phyloP scores from a whole-genome alignment of 2,329 filamentous ascomycete genomes.

The Thielaviopsis populi region DNA sequence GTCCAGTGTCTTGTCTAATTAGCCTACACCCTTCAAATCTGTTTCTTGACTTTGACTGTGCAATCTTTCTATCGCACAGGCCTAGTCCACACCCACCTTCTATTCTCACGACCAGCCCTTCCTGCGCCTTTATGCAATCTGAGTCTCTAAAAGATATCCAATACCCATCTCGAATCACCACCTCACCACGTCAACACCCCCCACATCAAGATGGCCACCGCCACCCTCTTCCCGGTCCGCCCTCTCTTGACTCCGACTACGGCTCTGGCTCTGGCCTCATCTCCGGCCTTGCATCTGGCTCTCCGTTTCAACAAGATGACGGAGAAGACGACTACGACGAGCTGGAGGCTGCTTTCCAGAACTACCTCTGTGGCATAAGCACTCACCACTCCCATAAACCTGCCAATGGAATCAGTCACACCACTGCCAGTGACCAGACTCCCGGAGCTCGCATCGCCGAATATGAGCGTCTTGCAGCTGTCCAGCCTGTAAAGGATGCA shows the following conservation, averaged over 20 bases:
- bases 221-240: not conserved
- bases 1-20: not conserved
- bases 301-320: not conserved
- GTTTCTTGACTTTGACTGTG: slow-evolving; percentile 7
- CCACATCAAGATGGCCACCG: slow-evolving; percentile 1
- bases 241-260: not conserved
- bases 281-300: not conserved
- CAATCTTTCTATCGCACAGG: slow-evolving; percentile 1
- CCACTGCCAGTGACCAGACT: not conserved
- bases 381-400: not conserved
- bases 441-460: not conserved
- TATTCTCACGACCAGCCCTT: not conserved
- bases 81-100: not conserved
- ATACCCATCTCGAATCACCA: not conserved
- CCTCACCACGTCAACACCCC: not conserved
- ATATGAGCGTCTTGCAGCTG: not conserved
- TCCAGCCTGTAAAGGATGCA: not conserved
- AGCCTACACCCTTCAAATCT: not conserved
- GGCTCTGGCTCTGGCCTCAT: not conserved
- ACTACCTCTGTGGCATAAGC: slow-evolving; percentile 5
- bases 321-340: not conserved
- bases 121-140: slow-evolving; percentile 7
- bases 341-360: slow-evolving; percentile 5
- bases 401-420: not conserved
- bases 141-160: not conserved